A percentile compares a stretch with the other conserved stretches of the same genome.
Conservation (phyloP, 495 filamentous ascomycete species). For the Tuber brumale region DNA sequence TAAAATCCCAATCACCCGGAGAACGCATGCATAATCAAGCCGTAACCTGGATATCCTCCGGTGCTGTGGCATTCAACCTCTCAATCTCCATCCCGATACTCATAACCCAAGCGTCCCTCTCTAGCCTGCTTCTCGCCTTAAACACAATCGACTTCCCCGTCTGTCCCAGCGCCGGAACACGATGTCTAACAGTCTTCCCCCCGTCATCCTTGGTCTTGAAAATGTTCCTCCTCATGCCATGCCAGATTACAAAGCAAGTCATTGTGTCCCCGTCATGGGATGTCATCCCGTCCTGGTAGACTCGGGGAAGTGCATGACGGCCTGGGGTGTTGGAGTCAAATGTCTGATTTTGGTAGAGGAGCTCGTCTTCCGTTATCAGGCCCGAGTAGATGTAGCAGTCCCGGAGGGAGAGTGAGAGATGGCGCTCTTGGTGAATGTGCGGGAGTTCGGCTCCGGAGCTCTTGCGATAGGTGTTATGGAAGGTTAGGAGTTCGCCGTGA, state of each 20-base stretch:
- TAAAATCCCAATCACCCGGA: conserved; percentile 24
- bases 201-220: conserved; percentile 53
- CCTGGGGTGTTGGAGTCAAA: conserved; percentile 64
- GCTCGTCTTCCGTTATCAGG: conserved; percentile 58
- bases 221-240: conserved; percentile 54
- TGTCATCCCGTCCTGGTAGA: conserved; percentile 63
- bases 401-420: conserved; percentile 54
- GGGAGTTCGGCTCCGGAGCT: conserved; percentile 53
- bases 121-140: conserved; percentile 61
- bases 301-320: conserved; percentile 56
- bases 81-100: conserved; percentile 69
- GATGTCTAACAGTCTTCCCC: conserved; percentile 42
- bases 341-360: conserved; percentile 63
- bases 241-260: conserved; percentile 69
- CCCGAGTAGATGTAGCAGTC: conserved; percentile 71
- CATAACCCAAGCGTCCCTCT: conserved; percentile 71
- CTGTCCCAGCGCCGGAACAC: conserved; percentile 55
- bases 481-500: conserved; percentile 59
- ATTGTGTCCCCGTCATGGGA: conserved; percentile 64
- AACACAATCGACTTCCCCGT: conserved; percentile 65
- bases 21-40: conserved; percentile 14
- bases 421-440: conserved; percentile 59
- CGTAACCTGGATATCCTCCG: conserved; percentile 58
- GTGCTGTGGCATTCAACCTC: conserved; percentile 52
- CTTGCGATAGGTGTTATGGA: conserved; percentile 54